These are phyloP conservation scores for Thecaphora frezii DNA, from an alignment of 1,284 basidiomycete genomes.

Conservation along the genomic window DNA sequence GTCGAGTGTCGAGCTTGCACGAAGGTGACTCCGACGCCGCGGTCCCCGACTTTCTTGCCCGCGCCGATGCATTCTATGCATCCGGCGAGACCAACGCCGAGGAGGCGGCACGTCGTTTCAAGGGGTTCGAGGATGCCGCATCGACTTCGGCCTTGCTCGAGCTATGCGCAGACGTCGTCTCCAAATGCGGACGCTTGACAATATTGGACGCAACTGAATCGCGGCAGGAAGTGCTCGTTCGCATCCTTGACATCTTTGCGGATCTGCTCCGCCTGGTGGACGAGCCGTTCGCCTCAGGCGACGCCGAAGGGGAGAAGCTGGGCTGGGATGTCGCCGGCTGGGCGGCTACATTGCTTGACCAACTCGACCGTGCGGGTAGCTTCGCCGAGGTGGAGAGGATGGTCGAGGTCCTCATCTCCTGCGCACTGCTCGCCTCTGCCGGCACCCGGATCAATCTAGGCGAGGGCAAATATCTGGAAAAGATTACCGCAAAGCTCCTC, in stretches of 20 bases:
- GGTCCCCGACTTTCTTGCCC: slow-evolving; percentile 15
- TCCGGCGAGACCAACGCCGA: slow-evolving; percentile 36
- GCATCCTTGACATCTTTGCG: slow-evolving; percentile 31
- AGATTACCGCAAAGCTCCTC: slow-evolving; percentile 65
- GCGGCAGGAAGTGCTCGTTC: slow-evolving; percentile 18
- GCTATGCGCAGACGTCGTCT: slow-evolving; percentile 13
- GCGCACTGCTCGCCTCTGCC: slow-evolving; percentile 13
- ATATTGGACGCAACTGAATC: not conserved
- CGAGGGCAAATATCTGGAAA: slow-evolving; percentile 14
- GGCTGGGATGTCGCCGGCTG: slow-evolving; percentile 22
- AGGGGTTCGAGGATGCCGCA: slow-evolving; percentile 23
- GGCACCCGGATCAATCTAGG: slow-evolving; percentile 17
- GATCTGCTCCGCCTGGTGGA: slow-evolving; percentile 32
- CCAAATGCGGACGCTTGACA: slow-evolving; percentile 8
- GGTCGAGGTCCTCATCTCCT: slow-evolving; percentile 36
- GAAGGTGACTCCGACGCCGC: not conserved
- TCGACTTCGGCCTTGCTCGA: slow-evolving; percentile 21
- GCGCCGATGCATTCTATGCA: slow-evolving; percentile 23
- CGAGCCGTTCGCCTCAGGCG: slow-evolving; percentile 17
- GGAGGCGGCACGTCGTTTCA: slow-evolving; percentile 28
- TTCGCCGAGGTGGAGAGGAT: slow-evolving; percentile 40
- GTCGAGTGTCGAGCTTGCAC: slow-evolving; percentile 7
- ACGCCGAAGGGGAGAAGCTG: slow-evolving; percentile 14
- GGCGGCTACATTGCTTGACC: slow-evolving; percentile 13
- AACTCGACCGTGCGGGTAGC: slow-evolving; percentile 13